Base-by-base conservation (phyloP, 2,329 filamentous ascomycete genomes). In the Neofusicoccum cordaticola region DNA sequence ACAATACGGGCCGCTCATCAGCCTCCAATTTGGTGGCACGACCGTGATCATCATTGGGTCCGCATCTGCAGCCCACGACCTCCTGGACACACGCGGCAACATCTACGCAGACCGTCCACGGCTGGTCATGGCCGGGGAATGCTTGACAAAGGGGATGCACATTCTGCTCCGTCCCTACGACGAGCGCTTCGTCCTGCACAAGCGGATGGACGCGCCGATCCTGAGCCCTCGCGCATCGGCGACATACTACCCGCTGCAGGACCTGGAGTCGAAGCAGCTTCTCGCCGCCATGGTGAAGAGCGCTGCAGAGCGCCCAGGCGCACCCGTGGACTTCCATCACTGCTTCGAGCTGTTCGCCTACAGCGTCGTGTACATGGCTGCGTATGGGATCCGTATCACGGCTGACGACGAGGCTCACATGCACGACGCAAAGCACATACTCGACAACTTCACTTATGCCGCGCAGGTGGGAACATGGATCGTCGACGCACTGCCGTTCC, bases 21-120 rank as follows among this genome's bases (percentile, higher is more conserved):
- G 51, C 73, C 0, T 71, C 4, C 70, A 74, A 44, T 72, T 75
- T 42, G 75, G 74, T 6, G 69, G 69, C 5, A 69, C 70, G 4
- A 75, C 69, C 17, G 67, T 76, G 5, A 72, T 78, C 15, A 62
- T 73, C 73, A 77, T 86, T 65, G 81, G 82, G 64, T 81, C 83
- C 41, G 80, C 82, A 0, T 81, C 80, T 74, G 75, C 78, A 1
- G 83, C 84, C 0, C 82, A 81, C 44, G 84, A 85, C 19, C 74
- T 86, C n/a, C 81, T 86, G 9, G 35, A 31, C 35, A 56, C 22
- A 27, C 51, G 51, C 63, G 83, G 81, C 0, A 77, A 78, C n/a
- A 78, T 83, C 51, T 85, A 85, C 69, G 80, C 81, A 0, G 51
- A 56, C 51, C 51, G 51, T 2, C 84, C 84, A 1, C 77, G 81